Percentiles rank a stretch among this genome's conserved stretches.
Conservation (phyloP, 345 rosid species). For the Noccaea bulbosa region DNA sequence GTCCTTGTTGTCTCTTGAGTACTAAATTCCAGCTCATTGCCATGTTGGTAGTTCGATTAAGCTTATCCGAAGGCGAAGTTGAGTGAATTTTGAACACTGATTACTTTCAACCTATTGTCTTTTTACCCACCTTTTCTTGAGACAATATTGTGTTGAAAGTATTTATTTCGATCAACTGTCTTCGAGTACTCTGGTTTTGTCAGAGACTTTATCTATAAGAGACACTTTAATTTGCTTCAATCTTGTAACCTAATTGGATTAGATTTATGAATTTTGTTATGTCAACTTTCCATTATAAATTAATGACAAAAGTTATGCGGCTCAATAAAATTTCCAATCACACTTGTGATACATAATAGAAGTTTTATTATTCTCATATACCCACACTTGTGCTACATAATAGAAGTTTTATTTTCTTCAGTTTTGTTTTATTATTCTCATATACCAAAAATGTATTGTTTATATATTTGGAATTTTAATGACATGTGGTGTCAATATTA, state of each 20-base stretch:
- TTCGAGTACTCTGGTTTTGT: conserved; percentile 20
- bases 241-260: not conserved
- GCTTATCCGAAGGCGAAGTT: conserved; percentile 21
- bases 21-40: conserved; percentile 28
- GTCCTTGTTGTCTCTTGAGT: conserved; percentile 22
- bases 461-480: not conserved
- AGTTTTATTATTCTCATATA: not conserved
- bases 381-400: too few relatives aligned
- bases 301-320: not conserved
- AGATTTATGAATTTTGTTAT: not conserved
- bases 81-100: conserved; percentile 9
- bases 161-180: conserved; percentile 8
- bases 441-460: not conserved
- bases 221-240: not conserved
- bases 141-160: not conserved
- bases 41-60: conserved; percentile 25
- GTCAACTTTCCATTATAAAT: not conserved
- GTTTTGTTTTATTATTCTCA: not conserved
- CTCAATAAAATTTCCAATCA: not conserved
- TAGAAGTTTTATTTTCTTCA: not conserved
- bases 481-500: not conserved
- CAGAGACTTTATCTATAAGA: not conserved
- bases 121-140: not conserved
- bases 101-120: not conserved
- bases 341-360: not conserved